Evolutionary conservation across 768 basidiomycete species (phyloP).

Genomic region (Mycena sanguinolenta): DNA sequence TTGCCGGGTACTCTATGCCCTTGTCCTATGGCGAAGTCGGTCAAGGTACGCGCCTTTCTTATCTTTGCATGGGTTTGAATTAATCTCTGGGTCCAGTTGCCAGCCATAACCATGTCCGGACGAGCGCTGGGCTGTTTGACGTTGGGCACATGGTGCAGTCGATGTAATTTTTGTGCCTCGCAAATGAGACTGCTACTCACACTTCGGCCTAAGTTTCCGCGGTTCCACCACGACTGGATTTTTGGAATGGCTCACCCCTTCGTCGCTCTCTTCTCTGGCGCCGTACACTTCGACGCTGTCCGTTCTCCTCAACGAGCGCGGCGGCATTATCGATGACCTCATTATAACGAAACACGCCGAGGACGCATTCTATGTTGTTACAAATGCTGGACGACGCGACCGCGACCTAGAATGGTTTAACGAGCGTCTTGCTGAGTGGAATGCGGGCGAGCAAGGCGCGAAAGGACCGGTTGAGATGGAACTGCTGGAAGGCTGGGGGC

Average conservation of each 20-base stretch:
- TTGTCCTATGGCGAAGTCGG: conserved; percentile 86
- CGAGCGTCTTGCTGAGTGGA: conserved; percentile 82
- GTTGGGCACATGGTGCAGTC: conserved; percentile 99
- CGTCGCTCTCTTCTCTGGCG: conserved; percentile 75
- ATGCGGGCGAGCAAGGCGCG: conserved; percentile 64
- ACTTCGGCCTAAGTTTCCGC: conserved; percentile 68
- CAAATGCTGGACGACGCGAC: conserved; percentile 91
- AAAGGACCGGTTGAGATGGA: conserved; percentile 83
- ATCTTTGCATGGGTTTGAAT: conserved; percentile 13
- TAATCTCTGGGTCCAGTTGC: conserved; percentile 65
- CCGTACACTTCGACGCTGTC: conserved; percentile 88
- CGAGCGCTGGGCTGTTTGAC: conserved; percentile 89
- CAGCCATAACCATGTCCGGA: conserved; percentile 91
- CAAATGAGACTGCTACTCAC: conserved; percentile 2
- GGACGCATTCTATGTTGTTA: conserved; percentile 71
- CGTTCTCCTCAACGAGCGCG: conserved; percentile 87
- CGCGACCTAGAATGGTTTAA: conserved; percentile 86
- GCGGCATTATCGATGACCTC: conserved; percentile 97
- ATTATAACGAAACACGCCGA: conserved; percentile 89
- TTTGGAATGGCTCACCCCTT: conserved; percentile 92
- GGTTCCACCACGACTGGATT: conserved; percentile 85
- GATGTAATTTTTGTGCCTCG: conserved; percentile 62
- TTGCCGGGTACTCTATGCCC: conserved; percentile 97
- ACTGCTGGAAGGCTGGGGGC: conserved; percentile 85
- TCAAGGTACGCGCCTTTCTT: conserved; percentile 67